Percentiles rank a stretch among this genome's conserved stretches.
These are phyloP conservation scores for Globisporangium spiculum DNA, from an alignment of 352 stramenopile genomes.

Conservation along the genomic window DNA sequence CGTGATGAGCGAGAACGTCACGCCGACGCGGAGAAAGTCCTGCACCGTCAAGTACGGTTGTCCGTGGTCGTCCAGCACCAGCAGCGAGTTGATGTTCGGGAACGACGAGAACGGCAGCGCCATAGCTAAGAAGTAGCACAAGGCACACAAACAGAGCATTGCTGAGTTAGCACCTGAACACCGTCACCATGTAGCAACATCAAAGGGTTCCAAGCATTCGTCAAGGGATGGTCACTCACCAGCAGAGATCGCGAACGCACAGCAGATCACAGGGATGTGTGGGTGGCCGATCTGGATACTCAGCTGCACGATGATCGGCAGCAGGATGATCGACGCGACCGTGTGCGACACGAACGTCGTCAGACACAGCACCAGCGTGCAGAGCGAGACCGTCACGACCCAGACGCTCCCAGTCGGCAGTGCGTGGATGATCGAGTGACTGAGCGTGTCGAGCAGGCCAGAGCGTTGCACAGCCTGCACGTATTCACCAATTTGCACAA, in stretches of 20 bases:
- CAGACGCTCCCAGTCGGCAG: slow-evolving; percentile 81
- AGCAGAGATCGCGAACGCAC: slow-evolving; percentile 83
- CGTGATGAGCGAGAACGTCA: slow-evolving; percentile 84
- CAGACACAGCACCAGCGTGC: slow-evolving; percentile 80
- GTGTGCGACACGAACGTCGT: slow-evolving; percentile 94
- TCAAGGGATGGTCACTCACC: slow-evolving; percentile 33
- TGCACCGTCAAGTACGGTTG: slow-evolving; percentile 85
- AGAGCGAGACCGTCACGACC: slow-evolving; percentile 86
- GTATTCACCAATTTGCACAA: background rate
- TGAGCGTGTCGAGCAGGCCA: slow-evolving; percentile 78
- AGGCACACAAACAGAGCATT: slow-evolving; percentile 1
- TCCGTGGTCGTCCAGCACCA: slow-evolving; percentile 89
- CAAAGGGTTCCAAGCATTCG: background rate
- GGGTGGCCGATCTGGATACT: slow-evolving; percentile 83
- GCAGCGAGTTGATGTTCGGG: slow-evolving; percentile 91
- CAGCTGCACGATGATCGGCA: slow-evolving; percentile 91
- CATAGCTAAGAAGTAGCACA: slow-evolving; percentile 55
- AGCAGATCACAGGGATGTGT: slow-evolving; percentile 85
- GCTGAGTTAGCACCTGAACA: background rate
- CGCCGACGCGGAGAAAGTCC: slow-evolving; percentile 83
- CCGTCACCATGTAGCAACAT: background rate
- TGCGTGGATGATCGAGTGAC: slow-evolving; percentile 77
- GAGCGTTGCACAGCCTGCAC: slow-evolving; percentile 76
- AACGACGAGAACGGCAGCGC: slow-evolving; percentile 91
- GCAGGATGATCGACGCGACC: slow-evolving; percentile 89